Base-by-base conservation (phyloP, 2,329 filamentous ascomycete species). In the Botrytis aclada region DNA sequence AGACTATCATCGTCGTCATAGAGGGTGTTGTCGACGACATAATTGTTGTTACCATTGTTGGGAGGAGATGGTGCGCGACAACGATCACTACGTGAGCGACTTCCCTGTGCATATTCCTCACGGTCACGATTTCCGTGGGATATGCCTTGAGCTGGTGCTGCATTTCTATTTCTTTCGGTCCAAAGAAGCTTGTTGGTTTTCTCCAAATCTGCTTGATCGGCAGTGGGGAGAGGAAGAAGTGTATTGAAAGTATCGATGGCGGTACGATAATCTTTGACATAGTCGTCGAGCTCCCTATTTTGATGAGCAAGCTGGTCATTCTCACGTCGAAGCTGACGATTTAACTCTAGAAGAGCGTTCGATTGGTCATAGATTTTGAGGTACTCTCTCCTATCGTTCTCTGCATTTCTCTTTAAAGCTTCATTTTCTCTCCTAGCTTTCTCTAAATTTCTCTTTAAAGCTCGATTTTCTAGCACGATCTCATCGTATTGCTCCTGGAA, bases 261-360 rank as follows among this genome's bases (percentile, higher is more conserved):
- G 25, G 0, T 3, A 14, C 4, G 2, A n/a, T 16, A 54, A 3
- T 4, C 41, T 8, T 9, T 22, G 0, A 7, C 12, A 16, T n/a
- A n/a, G n/a, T n/a, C n/a, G n/a, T n/a, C n/a, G 25, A 51, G 45
- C 45, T 4, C 9, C 8, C 9, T 39, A 39, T 39, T 7, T 39
- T 39, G 34, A 34, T 34, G 34, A 34, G 34, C n/a, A n/a, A n/a
- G n/a, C n/a, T n/a, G n/a, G n/a, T n/a, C n/a, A n/a, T n/a, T n/a
- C n/a, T n/a, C n/a, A n/a, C n/a, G n/a, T n/a, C n/a, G n/a, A n/a
- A n/a, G n/a, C n/a, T n/a, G n/a, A n/a, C n/a, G n/a, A n/a, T n/a
- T n/a, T n/a, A n/a, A n/a, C n/a, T n/a, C n/a, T n/a, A n/a, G n/a
- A n/a, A n/a, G n/a, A n/a, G n/a, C n/a, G n/a, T n/a, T n/a, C n/a